These are phyloP conservation scores for Penstemon eatonii DNA, from an alignment of 257 asterid genomes.

Conservation along the genomic window DNA sequence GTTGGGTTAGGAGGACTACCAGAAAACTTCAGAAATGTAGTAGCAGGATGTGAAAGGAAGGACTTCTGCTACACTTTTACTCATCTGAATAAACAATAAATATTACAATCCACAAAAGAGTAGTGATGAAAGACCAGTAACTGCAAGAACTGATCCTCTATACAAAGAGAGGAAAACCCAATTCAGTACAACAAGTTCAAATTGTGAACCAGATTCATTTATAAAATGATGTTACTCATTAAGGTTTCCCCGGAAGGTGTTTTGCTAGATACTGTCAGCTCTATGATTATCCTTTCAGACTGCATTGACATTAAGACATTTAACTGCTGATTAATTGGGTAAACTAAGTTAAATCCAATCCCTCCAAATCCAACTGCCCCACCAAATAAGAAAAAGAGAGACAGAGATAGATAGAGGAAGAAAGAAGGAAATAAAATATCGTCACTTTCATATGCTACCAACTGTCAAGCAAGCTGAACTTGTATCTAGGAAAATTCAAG, in stretches of 20 bases:
- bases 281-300: neutral
- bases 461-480: neutral
- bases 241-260: neutral
- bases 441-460: too few species aligned
- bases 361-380: neutral
- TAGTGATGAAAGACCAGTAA: neutral
- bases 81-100: conserved; percentile 4
- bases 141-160: neutral
- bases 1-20: neutral
- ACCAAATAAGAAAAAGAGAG: neutral
- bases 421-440: too few species aligned
- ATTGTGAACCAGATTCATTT: conserved; percentile 6
- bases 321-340: neutral
- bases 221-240: conserved; percentile 1
- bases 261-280: neutral
- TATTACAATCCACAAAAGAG: neutral
- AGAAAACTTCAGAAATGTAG: neutral
- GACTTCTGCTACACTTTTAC: neutral
- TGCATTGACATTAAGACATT: neutral
- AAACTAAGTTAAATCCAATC: neutral
- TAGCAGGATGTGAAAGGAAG: neutral
- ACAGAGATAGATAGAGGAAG: too few species aligned
- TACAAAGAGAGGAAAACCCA: neutral
- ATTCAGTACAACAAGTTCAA: neutral
- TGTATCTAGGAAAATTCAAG: neutral